A percentile compares a stretch with the other conserved stretches of the same genome.
phyloP scores from a whole-genome alignment of 208 protist genomes.

The Trypanosomatidae sp. region DNA sequence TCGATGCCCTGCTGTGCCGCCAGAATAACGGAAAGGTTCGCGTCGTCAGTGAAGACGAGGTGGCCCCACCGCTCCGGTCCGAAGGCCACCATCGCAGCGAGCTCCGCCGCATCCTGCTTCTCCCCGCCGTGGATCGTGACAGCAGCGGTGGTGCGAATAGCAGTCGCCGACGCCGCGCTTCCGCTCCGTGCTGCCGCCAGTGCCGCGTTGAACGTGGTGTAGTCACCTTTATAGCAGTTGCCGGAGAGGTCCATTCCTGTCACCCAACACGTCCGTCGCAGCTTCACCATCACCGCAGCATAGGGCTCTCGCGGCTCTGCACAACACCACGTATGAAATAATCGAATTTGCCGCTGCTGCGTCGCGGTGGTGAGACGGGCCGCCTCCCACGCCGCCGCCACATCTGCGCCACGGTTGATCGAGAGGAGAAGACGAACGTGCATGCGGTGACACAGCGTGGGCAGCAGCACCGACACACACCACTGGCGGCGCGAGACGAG shows the following conservation, averaged over 20 bases:
- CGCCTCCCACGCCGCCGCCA: conserved; percentile 37
- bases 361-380: conserved; percentile 41
- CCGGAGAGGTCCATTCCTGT: conserved; percentile 87
- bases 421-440: conserved; percentile 78
- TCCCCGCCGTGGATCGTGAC: conserved; percentile 85
- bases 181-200: conserved; percentile 34
- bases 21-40: conserved; percentile 35
- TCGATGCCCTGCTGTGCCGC: conserved; percentile 62
- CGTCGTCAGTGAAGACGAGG: conserved; percentile 67
- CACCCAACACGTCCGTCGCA: conserved; percentile 71
- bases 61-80: conserved; percentile 76
- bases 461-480: no score
- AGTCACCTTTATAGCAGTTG: conserved; percentile 80
- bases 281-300: neutral
- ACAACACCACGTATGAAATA: conserved; percentile 39
- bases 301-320: neutral
- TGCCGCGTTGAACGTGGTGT: conserved; percentile 40
- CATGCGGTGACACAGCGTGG: conserved; percentile 25
- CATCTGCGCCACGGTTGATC: conserved; percentile 53
- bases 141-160: conserved; percentile 18
- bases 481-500: no score
- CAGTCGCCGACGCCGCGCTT: conserved; percentile 16
- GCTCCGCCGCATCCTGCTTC: conserved; percentile 69
- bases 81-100: conserved; percentile 62
- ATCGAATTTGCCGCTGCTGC: conserved; percentile 44